These are phyloP conservation scores for Ophiostoma tasmaniense DNA, from an alignment of 2,329 filamentous ascomycete species.

Conservation along the genomic window DNA sequence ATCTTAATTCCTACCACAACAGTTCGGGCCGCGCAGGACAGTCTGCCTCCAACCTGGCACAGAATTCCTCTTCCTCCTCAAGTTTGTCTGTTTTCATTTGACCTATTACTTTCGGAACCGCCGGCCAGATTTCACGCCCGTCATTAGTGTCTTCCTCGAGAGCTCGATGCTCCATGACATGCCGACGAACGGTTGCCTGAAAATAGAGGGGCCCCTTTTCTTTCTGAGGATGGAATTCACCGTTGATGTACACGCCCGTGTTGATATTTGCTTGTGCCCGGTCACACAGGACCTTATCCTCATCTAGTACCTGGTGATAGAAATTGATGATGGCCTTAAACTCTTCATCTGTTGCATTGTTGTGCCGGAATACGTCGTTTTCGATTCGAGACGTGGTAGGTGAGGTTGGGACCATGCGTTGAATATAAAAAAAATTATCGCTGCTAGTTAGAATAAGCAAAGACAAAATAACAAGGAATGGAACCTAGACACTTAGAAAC, in stretches of 20 bases:
- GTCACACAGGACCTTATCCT: constrained; percentile 44
- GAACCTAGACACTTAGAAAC: too few relatives aligned
- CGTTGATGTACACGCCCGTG: constrained; percentile 42
- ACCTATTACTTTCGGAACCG: constrained; percentile 22
- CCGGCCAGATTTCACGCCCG: constrained; percentile 27
- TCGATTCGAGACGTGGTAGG: constrained; percentile 36
- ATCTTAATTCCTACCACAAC: constrained; percentile 12
- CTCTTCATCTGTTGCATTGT: constrained; percentile 37
- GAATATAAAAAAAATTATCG: constrained; percentile 43
- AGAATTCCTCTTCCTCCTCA: constrained; percentile 26
- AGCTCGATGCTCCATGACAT: constrained; percentile 26
- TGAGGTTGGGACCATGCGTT: constrained; percentile 40
- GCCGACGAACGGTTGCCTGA: constrained; percentile 24
- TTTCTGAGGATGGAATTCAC: constrained; percentile 43
- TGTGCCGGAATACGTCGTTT: constrained; percentile 45
- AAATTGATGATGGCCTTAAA: constrained; percentile 39
- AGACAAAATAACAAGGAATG: neutral
- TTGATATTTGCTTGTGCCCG: constrained; percentile 43
- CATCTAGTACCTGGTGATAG: constrained; percentile 43
- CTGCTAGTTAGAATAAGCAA: constrained; percentile 21
- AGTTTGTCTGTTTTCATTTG: constrained; percentile 23
- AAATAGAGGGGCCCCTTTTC: constrained; percentile 47
- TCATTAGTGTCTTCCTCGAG: constrained; percentile 20
- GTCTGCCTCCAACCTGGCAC: constrained; percentile 21
- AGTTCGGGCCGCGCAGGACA: constrained; percentile 9